A percentile compares a stretch with the other conserved stretches of the same genome.
Evolutionary conservation across 768 basidiomycete genomes (phyloP).

Genomic region (Udeniomyces megalosporus): DNA sequence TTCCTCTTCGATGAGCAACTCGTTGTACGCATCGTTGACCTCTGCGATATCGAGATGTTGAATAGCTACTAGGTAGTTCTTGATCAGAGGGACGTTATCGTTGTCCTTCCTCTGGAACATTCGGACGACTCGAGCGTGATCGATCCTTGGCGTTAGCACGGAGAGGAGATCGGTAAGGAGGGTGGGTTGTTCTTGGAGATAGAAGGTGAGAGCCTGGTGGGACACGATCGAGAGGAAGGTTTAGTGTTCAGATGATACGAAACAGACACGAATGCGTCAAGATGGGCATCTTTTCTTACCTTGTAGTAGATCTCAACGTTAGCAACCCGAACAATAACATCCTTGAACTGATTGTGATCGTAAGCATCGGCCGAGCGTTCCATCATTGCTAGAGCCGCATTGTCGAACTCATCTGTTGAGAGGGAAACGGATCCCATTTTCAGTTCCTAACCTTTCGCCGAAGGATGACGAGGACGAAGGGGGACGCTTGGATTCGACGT

Average conservation of each 20-base stretch:
- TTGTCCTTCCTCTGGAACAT: conserved; percentile 69
- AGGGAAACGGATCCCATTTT: not conserved
- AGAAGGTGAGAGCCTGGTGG: conserved; percentile 58
- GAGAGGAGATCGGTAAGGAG: conserved; percentile 84
- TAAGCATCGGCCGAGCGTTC: conserved; percentile 95
- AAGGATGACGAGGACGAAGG: not conserved
- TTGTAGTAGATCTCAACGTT: conserved; percentile 99
- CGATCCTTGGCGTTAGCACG: conserved; percentile 82
- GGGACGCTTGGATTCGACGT: conserved; percentile 72
- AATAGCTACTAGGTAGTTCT: conserved; percentile 89
- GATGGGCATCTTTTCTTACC: conserved; percentile 22
- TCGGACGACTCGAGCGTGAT: conserved; percentile 85
- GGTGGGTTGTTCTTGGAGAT: conserved; percentile 81
- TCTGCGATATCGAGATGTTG: conserved; percentile 92
- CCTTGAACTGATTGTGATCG: conserved; percentile 99
- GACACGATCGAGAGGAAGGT: not conserved
- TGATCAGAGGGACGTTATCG: conserved; percentile 88
- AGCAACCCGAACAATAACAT: conserved; percentile 85
- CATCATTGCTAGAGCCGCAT: conserved; percentile 95
- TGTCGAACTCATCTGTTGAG: conserved; percentile 42
- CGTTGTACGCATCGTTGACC: conserved; percentile 95
- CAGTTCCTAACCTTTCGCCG: no score
- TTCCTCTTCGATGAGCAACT: conserved; percentile 96
- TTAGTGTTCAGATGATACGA: not conserved
- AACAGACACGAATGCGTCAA: not conserved